Percentiles rank a stretch among this genome's conserved stretches.
phyloP scores from a whole-genome alignment of 2,329 filamentous ascomycete species.

The Cladosporium velox region DNA sequence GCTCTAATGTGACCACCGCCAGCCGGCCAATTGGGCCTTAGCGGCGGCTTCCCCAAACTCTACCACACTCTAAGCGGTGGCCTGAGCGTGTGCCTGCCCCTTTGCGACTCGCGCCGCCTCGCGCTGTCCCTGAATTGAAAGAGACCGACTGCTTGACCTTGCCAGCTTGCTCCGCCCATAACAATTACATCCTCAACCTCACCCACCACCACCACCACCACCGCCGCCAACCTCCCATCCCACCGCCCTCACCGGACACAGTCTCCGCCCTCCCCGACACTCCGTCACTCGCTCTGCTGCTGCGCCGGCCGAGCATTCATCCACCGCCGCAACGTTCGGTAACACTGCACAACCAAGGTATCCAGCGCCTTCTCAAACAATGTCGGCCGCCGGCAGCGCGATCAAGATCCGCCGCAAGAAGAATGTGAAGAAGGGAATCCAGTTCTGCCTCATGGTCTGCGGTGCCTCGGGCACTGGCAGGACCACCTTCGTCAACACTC shows the following conservation, averaged over 20 bases:
- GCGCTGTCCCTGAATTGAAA: conserved; percentile 8
- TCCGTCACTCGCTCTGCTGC: conserved; percentile 17
- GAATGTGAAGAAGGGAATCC: conserved; percentile 99
- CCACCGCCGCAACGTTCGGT: conserved; percentile 5
- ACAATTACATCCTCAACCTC: not conserved
- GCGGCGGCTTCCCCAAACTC: conserved; percentile 5
- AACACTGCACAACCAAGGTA: conserved; percentile 13
- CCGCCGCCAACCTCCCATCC: not conserved
- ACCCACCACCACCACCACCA: not conserved
- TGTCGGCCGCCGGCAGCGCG: conserved; percentile 37
- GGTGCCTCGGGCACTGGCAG: conserved; percentile 97
- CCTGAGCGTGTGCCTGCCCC: conserved; percentile 10
- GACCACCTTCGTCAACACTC: conserved; percentile 99
- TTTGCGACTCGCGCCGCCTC: conserved; percentile 5
- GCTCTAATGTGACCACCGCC: conserved; percentile 1
- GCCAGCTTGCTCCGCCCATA: conserved; percentile 9
- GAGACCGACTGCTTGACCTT: conserved; percentile 4
- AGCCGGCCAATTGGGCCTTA: conserved; percentile 1
- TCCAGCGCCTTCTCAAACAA: conserved; percentile 24
- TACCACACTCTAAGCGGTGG: conserved; percentile 4
- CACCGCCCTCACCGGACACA: not conserved
- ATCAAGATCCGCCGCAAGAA: conserved; percentile 99
- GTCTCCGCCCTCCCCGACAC: not conserved
- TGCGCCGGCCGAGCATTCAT: conserved; percentile 3
- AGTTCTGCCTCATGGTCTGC: conserved; percentile 99